Conservation (phyloP, 2,329 filamentous ascomycete species). For the Microdochium nivale region DNA sequence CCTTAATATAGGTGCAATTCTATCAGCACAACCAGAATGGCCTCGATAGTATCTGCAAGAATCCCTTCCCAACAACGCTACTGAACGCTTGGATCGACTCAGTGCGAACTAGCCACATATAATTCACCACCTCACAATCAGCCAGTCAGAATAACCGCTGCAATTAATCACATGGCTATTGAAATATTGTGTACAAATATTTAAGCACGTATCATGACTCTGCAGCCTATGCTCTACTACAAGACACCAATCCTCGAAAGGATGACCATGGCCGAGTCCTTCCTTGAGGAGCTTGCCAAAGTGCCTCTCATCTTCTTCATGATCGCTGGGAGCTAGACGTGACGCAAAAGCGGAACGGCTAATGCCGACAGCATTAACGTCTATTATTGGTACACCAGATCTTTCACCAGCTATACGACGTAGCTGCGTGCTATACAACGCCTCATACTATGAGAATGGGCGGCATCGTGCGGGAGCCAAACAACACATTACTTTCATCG, state of each 20-base stretch:
- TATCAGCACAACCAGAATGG: too few relatives aligned
- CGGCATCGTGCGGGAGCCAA: neutral
- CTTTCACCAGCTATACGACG: neutral
- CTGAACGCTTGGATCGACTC: neutral
- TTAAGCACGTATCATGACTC: neutral
- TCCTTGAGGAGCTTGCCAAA: neutral
- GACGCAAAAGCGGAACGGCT: too few relatives aligned
- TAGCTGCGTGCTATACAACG: neutral
- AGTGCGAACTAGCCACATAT: neutral
- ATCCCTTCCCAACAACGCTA: neutral
- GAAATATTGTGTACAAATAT: neutral
- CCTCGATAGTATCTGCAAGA: too few relatives aligned
- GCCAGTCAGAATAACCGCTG: neutral
- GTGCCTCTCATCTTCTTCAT: neutral
- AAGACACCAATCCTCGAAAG: neutral
- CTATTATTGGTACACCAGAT: too few relatives aligned
- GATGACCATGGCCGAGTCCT: neutral
- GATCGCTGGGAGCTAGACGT: neutral
- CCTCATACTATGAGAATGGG: neutral
- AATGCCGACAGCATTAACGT: too few relatives aligned
- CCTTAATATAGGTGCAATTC: too few relatives aligned
- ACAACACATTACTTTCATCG: neutral
- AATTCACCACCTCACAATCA: neutral
- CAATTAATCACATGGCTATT: neutral
- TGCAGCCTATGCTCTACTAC: neutral